Evolutionary conservation across 31 red algal genomes (phyloP).

Genomic region (Bonnemaisonia californica): DNA sequence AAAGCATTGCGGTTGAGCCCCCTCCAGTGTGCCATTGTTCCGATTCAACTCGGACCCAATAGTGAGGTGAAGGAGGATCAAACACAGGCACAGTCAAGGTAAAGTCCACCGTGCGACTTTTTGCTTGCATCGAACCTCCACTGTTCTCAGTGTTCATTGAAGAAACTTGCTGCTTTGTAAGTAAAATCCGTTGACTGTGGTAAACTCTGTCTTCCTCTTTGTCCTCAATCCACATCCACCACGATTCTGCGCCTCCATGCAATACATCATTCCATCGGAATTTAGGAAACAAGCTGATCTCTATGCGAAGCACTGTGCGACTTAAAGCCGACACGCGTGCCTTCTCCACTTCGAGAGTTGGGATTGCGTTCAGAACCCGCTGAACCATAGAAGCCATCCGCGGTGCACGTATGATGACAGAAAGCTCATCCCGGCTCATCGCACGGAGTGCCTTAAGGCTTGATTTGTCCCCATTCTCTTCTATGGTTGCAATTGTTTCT

Average conservation of each 20-base stretch:
- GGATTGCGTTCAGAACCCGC: slow-evolving; percentile 52
- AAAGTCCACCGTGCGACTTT: slow-evolving; percentile 21
- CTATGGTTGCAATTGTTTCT: slow-evolving; percentile 69
- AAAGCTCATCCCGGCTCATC: slow-evolving; percentile 52
- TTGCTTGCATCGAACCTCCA: background rate
- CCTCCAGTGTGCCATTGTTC: slow-evolving; percentile 89
- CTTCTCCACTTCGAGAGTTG: slow-evolving; percentile 55
- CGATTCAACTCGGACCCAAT: slow-evolving; percentile 81
- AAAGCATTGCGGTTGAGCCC: slow-evolving; percentile 55
- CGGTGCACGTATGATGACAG: slow-evolving; percentile 66
- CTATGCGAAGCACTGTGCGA: slow-evolving; percentile 59
- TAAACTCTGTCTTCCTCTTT: slow-evolving; percentile 84
- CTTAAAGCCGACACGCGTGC: slow-evolving; percentile 44
- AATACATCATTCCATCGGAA: slow-evolving; percentile 81
- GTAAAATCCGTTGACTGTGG: slow-evolving; percentile 80
- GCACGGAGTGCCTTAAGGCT: slow-evolving; percentile 43
- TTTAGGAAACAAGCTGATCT: slow-evolving; percentile 43
- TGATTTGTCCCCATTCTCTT: slow-evolving; percentile 32
- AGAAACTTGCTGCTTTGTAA: slow-evolving; percentile 68
- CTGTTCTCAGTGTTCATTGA: slow-evolving; percentile 15
- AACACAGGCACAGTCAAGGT: slow-evolving; percentile 85
- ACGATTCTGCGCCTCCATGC: slow-evolving; percentile 77
- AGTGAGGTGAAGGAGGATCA: slow-evolving; percentile 82
- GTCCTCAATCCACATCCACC: slow-evolving; percentile 98
- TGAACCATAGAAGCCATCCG: slow-evolving; percentile 53